Conservation (phyloP, 805 yeast genomes). For the Cyberlindnera mississippiensis region DNA sequence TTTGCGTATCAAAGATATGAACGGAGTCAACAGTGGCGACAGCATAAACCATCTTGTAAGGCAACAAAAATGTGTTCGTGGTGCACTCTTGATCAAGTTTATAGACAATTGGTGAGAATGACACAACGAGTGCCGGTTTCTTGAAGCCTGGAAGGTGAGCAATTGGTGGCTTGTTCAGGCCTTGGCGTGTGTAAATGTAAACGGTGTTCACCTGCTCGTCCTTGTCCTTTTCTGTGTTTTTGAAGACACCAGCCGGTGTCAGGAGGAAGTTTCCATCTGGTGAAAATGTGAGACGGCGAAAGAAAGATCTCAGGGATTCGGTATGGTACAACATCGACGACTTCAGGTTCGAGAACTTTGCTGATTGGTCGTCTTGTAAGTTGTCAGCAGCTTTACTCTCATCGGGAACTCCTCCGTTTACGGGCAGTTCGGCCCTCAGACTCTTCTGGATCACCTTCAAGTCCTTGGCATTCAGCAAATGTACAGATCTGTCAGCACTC, state of each 20-base stretch:
- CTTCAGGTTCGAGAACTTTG: conserved; percentile 28
- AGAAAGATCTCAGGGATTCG: conserved; percentile 86
- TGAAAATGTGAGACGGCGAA: conserved; percentile 79
- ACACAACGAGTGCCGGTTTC: conserved; percentile 79
- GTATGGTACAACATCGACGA: conserved; percentile 64
- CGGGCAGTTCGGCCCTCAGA: conserved; percentile 54
- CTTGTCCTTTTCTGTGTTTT: conserved; percentile 26
- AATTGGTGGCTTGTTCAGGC: conserved; percentile 65
- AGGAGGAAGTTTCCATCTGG: conserved; percentile 84
- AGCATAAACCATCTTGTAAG: conserved; percentile 84
- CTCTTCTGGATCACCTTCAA: conserved; percentile 41
- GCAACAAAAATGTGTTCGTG: conserved; percentile 46
- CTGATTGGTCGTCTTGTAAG: conserved; percentile 12
- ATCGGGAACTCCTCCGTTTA: conserved; percentile 16
- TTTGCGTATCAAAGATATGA: conserved; percentile 75
- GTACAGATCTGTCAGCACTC: conserved; percentile 82
- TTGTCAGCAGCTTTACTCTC: background rate
- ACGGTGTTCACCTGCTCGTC: conserved; percentile 64
- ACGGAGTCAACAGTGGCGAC: conserved; percentile 90
- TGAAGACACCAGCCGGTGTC: conserved; percentile 71
- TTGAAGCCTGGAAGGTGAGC: conserved; percentile 75
- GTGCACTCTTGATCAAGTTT: conserved; percentile 26
- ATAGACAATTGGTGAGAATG: conserved; percentile 70
- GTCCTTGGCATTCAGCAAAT: conserved; percentile 51
- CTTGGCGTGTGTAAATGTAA: conserved; percentile 70